Evolutionary conservation across 2,329 filamentous ascomycete species (phyloP).

Genomic region (Colletotrichum chrysophilum): DNA sequence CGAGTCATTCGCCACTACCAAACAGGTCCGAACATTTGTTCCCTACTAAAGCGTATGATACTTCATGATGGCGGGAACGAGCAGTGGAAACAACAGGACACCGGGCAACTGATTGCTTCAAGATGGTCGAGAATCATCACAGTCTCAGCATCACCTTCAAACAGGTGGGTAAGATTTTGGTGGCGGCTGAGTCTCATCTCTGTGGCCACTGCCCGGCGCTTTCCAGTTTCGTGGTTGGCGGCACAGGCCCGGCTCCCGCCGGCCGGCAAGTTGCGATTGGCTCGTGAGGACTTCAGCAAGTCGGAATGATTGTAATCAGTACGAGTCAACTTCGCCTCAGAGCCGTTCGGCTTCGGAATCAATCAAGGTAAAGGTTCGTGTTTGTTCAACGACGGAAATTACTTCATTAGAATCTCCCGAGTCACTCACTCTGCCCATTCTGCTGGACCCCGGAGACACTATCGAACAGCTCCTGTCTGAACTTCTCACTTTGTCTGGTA

Average conservation of each 20-base stretch:
- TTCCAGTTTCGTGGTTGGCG: background rate
- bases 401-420: background rate
- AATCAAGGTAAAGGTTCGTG: background rate
- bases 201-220: background rate
- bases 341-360: background rate
- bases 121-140: background rate
- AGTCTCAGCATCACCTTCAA: background rate
- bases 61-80: background rate
- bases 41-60: background rate
- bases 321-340: background rate
- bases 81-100: too few species aligned
- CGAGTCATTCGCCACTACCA: background rate
- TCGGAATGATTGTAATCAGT: background rate
- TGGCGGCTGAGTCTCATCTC: background rate
- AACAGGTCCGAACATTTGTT: background rate
- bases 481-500: background rate
- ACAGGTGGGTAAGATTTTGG: background rate
- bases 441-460: background rate
- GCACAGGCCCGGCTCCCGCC: background rate
- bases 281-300: background rate
- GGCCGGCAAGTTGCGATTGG: background rate
- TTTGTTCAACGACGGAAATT: background rate
- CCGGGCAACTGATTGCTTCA: background rate
- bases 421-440: background rate
- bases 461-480: background rate